Evolutionary conservation across 2,329 filamentous ascomycete species (phyloP), one percentile per base, ranked within the genome.

Genomic region (Ophiostoma pallidulum): DNA sequence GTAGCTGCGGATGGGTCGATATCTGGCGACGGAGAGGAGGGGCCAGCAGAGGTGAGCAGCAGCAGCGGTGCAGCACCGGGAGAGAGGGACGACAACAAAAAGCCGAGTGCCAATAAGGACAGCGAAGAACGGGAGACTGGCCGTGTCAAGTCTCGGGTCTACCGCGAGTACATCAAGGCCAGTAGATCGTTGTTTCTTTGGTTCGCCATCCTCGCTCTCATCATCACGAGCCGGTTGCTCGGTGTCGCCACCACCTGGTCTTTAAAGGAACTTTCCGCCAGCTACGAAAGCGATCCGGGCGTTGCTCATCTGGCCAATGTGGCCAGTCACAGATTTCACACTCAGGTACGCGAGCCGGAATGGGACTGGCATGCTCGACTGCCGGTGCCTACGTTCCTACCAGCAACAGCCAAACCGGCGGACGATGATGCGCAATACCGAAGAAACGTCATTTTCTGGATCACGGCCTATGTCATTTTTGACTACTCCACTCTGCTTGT

Each of bases 131-230:
- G 61, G 9, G 61, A 63, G 46, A 58, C 50, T 2, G 63, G 63
- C 1, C 58, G 59, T 4, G 62, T 65, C 46, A 63, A 65, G 45
- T 58, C 56, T 51, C 55, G 53, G 31, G 59, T 64, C 4, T 64
- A 64, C 52, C 59, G 54, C 40, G 59, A 57, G n/a, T 65, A 64
- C 45, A 57, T 62, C 43, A 51, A 56, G 20, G 58, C 62, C 18
- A 59, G 62, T 43, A 59, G 57, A 8, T 61, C 61, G 3, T 31
- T 50, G 2, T 8, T 58, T 1, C 53, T 58, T 5, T 65, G 62
- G 63, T 16, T 56, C 2, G 14, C 57, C 3, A 57, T 58, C 16
- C 22, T 63, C 3, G 39, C 54, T 2, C 47, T 62, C 4, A 42
- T 62, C 16, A 44, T 64, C 7, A 39, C 52, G 1, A 43, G 50